These are phyloP conservation scores for Pleurotus citrinopileatus DNA, from an alignment of 768 basidiomycete species.

Conservation along the genomic window DNA sequence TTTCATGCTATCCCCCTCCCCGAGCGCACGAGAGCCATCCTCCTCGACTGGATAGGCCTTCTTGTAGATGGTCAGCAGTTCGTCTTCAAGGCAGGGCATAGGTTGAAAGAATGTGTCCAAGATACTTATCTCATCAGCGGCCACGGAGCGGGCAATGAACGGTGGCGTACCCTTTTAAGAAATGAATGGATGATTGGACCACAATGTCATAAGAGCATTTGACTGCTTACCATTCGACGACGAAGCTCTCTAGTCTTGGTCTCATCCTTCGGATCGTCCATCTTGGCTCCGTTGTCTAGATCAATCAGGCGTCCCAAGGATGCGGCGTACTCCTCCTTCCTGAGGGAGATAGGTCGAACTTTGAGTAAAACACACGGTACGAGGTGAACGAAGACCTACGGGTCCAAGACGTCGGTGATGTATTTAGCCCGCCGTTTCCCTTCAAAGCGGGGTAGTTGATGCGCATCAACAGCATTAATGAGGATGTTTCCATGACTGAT, in stretches of 20 bases:
- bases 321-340: too few species aligned
- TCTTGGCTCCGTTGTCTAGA: too few species aligned
- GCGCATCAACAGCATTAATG: not conserved
- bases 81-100: not conserved
- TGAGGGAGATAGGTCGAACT: too few species aligned
- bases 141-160: conserved; percentile 3
- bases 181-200: not conserved
- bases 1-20: too few species aligned
- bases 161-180: not conserved
- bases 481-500: conserved; percentile 24
- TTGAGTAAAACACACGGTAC: too few species aligned
- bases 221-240: too few species aligned
- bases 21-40: too few species aligned
- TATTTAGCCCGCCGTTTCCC: not conserved
- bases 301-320: too few species aligned
- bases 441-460: not conserved
- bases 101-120: not conserved
- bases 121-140: conserved; percentile 1
- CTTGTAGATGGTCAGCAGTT: not conserved
- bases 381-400: too few species aligned
- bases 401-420: not conserved
- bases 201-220: not conserved
- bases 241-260: too few species aligned
- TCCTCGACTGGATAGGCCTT: too few species aligned
- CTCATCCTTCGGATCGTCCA: too few species aligned